Evolutionary conservation across 1,139 yeast species (phyloP), one percentile per base, ranked within the genome.

Genomic region (Suzukiozyma palmioleophila): DNA sequence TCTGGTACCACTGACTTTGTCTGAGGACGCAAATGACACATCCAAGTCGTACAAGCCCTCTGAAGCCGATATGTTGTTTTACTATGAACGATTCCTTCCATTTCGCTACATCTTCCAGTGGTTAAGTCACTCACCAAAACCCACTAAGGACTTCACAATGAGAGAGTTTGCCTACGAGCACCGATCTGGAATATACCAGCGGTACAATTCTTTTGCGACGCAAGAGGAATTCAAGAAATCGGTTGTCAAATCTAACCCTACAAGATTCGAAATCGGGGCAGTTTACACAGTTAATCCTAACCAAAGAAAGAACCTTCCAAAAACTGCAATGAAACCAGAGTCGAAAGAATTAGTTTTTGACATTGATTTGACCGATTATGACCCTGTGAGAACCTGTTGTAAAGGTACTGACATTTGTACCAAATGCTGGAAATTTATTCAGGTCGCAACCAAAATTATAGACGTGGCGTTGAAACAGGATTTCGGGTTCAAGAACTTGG

Each of bases 291-390:
- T 85, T 14, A 87, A 87, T 48, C 98, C 98, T 9, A 79, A 79
- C 39, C 89, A 89, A 46, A 73, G 96, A 37, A 90, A 87, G 53
- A 70, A 79, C 10, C 68, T 88, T n/a, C 80, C 95, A 16, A 87
- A 87, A 51, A 75, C 75, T 35, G 85, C 89, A 18, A 77, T 89
- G 79, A 81, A 81, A 52, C 94, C 98, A 0, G 54, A 84, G 26
- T 72, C 80, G 48, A 92, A 92, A 57, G 99, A 92, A 58, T 70
- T 92, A 46, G 96, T 90, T 8, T 85, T 92, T 50, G 99, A 92
- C 79, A 92, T 92, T 50, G 99, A 92, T 81, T 78, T 92, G 69
- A 94, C 97, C 12, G 98, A 94, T 68, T 92, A 92, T 59, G 97
- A 92, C 60, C 87, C 81, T 25, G 78, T 88, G 48, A 79, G 99